Evolutionary conservation across 768 basidiomycete genomes (phyloP).

Genomic region (Leccinum olivaceopallidum): DNA sequence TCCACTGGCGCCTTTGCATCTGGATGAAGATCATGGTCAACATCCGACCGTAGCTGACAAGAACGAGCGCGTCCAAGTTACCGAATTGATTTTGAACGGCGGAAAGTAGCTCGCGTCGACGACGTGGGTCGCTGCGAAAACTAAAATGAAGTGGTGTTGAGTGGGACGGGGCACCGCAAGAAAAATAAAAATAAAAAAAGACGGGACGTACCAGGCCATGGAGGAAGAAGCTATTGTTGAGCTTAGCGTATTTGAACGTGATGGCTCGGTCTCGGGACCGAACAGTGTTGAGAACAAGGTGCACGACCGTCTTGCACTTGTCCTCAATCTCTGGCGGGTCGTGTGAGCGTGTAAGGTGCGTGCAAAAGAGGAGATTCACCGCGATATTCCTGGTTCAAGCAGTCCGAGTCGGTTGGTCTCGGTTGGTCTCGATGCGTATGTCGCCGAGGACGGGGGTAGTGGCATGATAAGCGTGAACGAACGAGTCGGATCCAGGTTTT

Average conservation of each 20-base stretch:
- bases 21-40: too few relatives aligned
- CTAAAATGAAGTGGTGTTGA: neutral
- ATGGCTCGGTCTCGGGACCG: constrained; percentile 56
- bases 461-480: too few relatives aligned
- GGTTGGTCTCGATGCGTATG: too few relatives aligned
- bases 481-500: too few relatives aligned
- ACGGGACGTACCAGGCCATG: constrained; percentile 68
- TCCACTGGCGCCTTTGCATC: constrained; percentile 70
- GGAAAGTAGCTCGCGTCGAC: constrained; percentile 18
- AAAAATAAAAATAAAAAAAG: too few relatives aligned
- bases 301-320: constrained; percentile 57
- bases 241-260: constrained; percentile 87
- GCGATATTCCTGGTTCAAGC: too few relatives aligned
- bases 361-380: too few relatives aligned
- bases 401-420: too few relatives aligned
- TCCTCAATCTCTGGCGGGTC: constrained; percentile 49
- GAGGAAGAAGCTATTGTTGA: constrained; percentile 97
- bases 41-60: constrained; percentile 64
- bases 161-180: too few relatives aligned
- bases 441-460: too few relatives aligned
- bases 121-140: constrained; percentile 33
- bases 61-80: constrained; percentile 62
- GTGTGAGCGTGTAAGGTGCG: neutral
- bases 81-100: constrained; percentile 51
- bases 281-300: constrained; percentile 73